These are phyloP conservation scores for Teratosphaeria pseudoeucalypti DNA, from an alignment of 2,329 filamentous ascomycete species.

Conservation along the genomic window DNA sequence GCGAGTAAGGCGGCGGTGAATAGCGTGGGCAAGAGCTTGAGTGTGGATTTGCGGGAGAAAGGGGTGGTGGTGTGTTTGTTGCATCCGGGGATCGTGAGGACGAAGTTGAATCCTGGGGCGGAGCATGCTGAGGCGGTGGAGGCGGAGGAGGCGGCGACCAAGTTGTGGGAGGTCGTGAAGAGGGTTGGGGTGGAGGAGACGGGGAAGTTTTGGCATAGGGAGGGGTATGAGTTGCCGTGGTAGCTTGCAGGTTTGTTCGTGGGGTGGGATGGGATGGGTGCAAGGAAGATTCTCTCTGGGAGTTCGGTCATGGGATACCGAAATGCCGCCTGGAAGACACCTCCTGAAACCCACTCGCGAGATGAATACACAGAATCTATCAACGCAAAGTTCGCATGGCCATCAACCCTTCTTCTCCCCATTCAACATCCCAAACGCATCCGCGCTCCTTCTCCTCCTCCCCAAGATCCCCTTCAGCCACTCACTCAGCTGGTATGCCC, in stretches of 20 bases:
- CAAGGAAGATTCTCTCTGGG: too few species aligned
- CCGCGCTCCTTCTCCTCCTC: neutral
- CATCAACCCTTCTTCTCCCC: conserved; percentile 6
- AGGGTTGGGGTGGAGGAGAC: conserved; percentile 31
- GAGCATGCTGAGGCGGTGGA: conserved; percentile 29
- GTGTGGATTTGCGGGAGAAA: conserved; percentile 31
- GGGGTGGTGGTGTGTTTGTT: conserved; percentile 32
- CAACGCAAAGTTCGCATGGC: neutral
- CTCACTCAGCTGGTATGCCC: conserved; percentile 77
- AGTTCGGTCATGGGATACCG: neutral
- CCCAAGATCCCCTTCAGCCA: conserved; percentile 47
- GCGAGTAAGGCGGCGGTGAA: conserved; percentile 37
- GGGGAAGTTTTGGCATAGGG: conserved; percentile 37
- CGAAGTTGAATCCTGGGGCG: conserved; percentile 21
- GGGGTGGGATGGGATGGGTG: neutral
- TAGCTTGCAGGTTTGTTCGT: conserved; percentile 11
- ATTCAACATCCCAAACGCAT: conserved; percentile 22
- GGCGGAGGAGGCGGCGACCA: conserved; percentile 35
- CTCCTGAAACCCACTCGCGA: neutral
- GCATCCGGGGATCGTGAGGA: conserved; percentile 36
- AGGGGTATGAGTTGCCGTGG: conserved; percentile 36
- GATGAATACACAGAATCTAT: neutral
- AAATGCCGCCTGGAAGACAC: neutral
- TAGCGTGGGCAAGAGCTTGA: conserved; percentile 34
- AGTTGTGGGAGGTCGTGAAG: conserved; percentile 33